Conservation (phyloP, 2,329 filamentous ascomycete genomes). For the Talaromyces sp. region DNA sequence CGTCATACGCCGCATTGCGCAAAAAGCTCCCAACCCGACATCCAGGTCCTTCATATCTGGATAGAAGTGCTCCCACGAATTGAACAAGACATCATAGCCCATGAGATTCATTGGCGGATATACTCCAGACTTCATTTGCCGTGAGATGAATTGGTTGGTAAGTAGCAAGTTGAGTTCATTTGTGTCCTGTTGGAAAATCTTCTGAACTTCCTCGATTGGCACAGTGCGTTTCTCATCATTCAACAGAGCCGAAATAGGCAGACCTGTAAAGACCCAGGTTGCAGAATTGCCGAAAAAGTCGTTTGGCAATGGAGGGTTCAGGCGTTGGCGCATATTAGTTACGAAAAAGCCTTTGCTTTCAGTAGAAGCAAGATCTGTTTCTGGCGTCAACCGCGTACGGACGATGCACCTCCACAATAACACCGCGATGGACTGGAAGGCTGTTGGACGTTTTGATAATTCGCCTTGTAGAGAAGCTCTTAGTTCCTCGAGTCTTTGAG, state of each 20-base stretch:
- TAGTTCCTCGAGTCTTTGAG: background rate
- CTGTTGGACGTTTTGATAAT: background rate
- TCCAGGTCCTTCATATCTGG: background rate
- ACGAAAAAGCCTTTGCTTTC: background rate
- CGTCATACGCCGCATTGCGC: background rate
- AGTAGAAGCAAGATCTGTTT: background rate
- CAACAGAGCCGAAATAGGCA: background rate
- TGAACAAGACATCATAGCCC: background rate
- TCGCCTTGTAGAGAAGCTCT: background rate
- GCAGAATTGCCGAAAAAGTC: background rate
- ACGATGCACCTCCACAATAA: background rate
- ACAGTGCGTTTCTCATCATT: background rate
- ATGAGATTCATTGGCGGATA: background rate
- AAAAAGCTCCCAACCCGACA: background rate
- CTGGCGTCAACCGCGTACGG: background rate
- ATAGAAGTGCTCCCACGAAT: background rate
- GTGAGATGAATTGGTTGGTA: background rate
- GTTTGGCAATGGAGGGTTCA: background rate
- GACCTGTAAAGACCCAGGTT: background rate
- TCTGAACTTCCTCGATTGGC: background rate
- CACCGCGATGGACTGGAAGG: background rate
- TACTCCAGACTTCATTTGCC: background rate
- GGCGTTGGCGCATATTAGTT: background rate
- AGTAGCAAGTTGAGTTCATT: background rate
- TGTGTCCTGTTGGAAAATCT: background rate